Evolutionary conservation across 441 rosid species (phyloP).

Genomic region (Biscutella laevigata): DNA sequence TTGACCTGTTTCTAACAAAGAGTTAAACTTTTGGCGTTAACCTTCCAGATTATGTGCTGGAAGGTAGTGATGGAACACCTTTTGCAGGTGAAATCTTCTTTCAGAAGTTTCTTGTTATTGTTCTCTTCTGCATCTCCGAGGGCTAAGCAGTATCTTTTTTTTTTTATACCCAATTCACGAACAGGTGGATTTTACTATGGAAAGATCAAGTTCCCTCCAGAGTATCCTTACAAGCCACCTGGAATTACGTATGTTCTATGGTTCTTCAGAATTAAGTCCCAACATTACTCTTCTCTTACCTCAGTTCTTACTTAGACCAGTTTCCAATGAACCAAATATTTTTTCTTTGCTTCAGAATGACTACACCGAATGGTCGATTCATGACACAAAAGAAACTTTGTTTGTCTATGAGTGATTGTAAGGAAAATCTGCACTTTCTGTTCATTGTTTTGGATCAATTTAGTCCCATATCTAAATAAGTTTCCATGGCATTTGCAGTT

Average conservation of each 20-base stretch:
- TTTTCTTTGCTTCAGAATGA: slow-evolving; percentile 54
- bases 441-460: background rate
- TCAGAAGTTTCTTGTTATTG: slow-evolving; percentile 15
- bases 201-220: slow-evolving; percentile 93
- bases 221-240: slow-evolving; percentile 95
- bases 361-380: slow-evolving; percentile 95
- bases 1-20: slow-evolving; percentile 7
- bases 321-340: background rate
- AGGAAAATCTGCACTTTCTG: slow-evolving; percentile 24
- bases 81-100: slow-evolving; percentile 61
- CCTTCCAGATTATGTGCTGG: slow-evolving; percentile 83
- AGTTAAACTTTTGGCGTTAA: slow-evolving; percentile 13
- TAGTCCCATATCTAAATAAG: background rate
- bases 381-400: slow-evolving; percentile 93
- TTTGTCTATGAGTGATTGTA: slow-evolving; percentile 98
- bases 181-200: slow-evolving; percentile 91
- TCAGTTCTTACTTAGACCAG: background rate
- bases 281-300: background rate
- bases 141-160: background rate
- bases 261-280: slow-evolving; percentile 1
- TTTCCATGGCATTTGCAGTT: slow-evolving; percentile 40
- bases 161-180: no score
- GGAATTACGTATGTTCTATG: slow-evolving; percentile 67
- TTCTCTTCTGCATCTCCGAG: background rate
- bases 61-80: slow-evolving; percentile 94